phyloP scores from a whole-genome alignment of 169 alveolate genomes.

The Plasmodium yoelii region DNA sequence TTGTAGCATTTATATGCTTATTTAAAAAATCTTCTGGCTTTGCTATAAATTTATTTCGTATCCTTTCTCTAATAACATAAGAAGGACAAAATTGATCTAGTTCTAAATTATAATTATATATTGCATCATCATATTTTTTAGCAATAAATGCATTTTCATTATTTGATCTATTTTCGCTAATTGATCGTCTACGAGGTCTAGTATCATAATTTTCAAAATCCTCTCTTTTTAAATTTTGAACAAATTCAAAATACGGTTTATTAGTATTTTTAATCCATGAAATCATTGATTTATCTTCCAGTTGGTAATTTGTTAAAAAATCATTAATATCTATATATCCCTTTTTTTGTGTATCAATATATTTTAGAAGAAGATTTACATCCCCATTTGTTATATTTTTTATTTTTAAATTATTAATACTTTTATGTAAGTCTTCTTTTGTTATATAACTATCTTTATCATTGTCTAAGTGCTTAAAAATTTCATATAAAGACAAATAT shows the following conservation, averaged over 20 bases:
- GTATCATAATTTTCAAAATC: neutral
- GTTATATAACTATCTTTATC: slow-evolving; percentile 75
- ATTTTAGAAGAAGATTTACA: slow-evolving; percentile 50
- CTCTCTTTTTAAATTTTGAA: slow-evolving; percentile 38
- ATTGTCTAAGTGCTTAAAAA: slow-evolving; percentile 57
- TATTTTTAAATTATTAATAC: slow-evolving; percentile 48
- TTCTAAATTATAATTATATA: slow-evolving; percentile 45
- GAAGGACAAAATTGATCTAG: slow-evolving; percentile 67
- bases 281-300: slow-evolving; percentile 70
- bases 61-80: slow-evolving; percentile 72
- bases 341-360: slow-evolving; percentile 68
- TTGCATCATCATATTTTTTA: slow-evolving; percentile 37
- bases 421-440: slow-evolving; percentile 57
- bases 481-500: slow-evolving; percentile 58
- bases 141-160: slow-evolving; percentile 63
- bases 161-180: slow-evolving; percentile 21
- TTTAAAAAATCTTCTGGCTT: slow-evolving; percentile 62
- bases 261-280: slow-evolving; percentile 76
- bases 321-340: slow-evolving; percentile 66
- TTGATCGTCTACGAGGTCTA: slow-evolving; percentile 9
- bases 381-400: slow-evolving; percentile 45
- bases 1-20: slow-evolving; percentile 50
- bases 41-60: slow-evolving; percentile 57
- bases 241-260: slow-evolving; percentile 71
- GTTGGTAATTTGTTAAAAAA: slow-evolving; percentile 54